Base-by-base conservation (phyloP, 345 rosid genomes). In the Schrenkiella parvula region DNA sequence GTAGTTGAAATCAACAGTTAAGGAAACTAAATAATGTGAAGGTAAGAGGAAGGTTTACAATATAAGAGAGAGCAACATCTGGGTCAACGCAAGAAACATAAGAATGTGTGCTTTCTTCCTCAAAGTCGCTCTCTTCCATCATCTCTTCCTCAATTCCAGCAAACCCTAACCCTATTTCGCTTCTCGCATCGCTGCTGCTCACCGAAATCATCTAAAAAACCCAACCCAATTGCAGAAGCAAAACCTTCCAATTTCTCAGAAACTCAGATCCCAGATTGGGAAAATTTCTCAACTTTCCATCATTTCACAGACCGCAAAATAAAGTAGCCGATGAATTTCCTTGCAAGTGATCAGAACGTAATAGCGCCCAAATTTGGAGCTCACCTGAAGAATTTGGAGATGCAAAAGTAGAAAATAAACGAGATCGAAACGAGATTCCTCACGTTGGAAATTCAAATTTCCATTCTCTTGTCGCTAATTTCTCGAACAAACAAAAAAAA, bases 41-140 rank as follows among this genome's bases (percentile, higher is more conserved):
- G 69, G 19, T 47, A 8, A 47, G 50, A 70, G 37, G 59, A 54
- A 58, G 44, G 84, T 77, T 23, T 85, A 92, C 98, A 55, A 92
- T 81, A 78, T 92, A 89, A 69, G 93, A 84, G 74, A 86, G 91
- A 81, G 84, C 82, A 79, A 81, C 56, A 78, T 86, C 93, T 15
- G 90, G 96, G 88, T 87, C 97, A 64, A 86, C 60, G 76, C 74
- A 72, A 56, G 82, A 78, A 66, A 79, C 85, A 75, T 75, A 79
- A 70, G 83, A 82, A 80, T 79, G 83, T 57, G 87, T 87, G 69
- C 84, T 87, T 66, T 87, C 88, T 75, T 87, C 88, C 70, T 87
- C 91, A 68, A 81, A 84, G 77, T 87, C 84, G 67, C 78, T 80
- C 57, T 87, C 91, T 53, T 77, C 87, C 84, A 73, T 57, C 32